Conservation (phyloP, 2,329 filamentous ascomycete species). For the Tolypocladium amazonense region DNA sequence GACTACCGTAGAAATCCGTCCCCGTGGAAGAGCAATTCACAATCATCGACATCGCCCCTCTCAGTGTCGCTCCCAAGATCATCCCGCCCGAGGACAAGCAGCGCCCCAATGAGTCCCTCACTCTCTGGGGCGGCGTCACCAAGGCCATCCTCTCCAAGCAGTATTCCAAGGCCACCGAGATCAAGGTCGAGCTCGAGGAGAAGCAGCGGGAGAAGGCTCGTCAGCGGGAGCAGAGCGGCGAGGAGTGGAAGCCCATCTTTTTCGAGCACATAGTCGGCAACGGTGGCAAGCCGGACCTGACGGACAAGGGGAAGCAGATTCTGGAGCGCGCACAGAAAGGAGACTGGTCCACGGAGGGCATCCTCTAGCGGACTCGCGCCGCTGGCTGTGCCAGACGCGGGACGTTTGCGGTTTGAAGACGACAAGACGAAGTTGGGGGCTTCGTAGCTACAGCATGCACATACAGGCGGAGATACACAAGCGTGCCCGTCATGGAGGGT, state of each 20-base stretch:
- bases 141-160: constrained; percentile 75
- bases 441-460: not conserved
- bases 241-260: constrained; percentile 77
- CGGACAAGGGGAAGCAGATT: constrained; percentile 39
- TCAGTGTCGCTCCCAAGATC: constrained; percentile 68
- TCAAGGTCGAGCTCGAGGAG: constrained; percentile 91
- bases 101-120: constrained; percentile 79
- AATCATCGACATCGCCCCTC: constrained; percentile 79
- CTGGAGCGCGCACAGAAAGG: constrained; percentile 41
- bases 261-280: constrained; percentile 56
- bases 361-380: constrained; percentile 18
- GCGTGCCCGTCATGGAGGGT: not conserved
- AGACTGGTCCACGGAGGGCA: constrained; percentile 39
- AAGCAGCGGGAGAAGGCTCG: constrained; percentile 75
- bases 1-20: constrained; percentile 23
- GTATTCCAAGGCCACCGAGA: constrained; percentile 69
- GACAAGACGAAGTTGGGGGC: not conserved
- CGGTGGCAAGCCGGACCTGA: constrained; percentile 43
- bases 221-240: constrained; percentile 59
- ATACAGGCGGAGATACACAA: not conserved
- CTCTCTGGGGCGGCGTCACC: constrained; percentile 81
- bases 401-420: not conserved
- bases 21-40: constrained; percentile 53
- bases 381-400: not conserved
- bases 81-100: constrained; percentile 70